Base-by-base conservation (phyloP, 768 basidiomycete genomes). In the Tulasnella sp. region DNA sequence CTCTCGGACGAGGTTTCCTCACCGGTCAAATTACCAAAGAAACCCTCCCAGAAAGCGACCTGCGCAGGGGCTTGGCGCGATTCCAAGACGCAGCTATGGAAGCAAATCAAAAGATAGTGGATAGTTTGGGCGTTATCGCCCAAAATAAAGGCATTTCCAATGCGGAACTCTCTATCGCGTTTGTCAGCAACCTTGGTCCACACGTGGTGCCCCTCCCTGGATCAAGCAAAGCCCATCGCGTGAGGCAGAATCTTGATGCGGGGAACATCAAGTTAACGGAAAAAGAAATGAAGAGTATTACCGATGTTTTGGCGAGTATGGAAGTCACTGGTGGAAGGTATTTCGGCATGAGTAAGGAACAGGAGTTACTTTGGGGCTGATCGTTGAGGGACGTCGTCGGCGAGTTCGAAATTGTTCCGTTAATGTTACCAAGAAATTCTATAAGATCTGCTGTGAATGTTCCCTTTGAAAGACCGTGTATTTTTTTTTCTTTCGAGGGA, bases 241-340 rank as follows among this genome's bases (percentile, higher is more conserved):
- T 89, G 16, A 79, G 86, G 42, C 88, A 90, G 82, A 89, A 89
- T 73, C 83, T 87, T 75, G 83, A 83, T 18, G 88, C 87, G 0
- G 86, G 86, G 38, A 84, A 88, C 44, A 82, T 91, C 39, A 83
- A 82, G 68, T 84, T 91, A 39, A 83, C 86, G 19, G 80, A 84
- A 7, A 84, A 84, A 6, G 91, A 90, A 68, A 56, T 86, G 58
- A 81, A 84, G 71, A 85, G 86, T 75, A 86, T 91, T 62, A 84
- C n/a, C n/a, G 81, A 84, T 31, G 82, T 87, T 34, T 82, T 89
- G 71, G 83, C 85, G 31, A 82, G 79, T 10, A 81, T 84, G 56
- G 83, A 85, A 2, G 84, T 88, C 39, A 85, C 86, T 80, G 88
- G 88, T 6, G 84, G 81, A 4, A 85, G 89, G 78, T 89, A 88